Base-by-base conservation (phyloP, 2,329 filamentous ascomycete genomes). In the Helotiales sp. region DNA sequence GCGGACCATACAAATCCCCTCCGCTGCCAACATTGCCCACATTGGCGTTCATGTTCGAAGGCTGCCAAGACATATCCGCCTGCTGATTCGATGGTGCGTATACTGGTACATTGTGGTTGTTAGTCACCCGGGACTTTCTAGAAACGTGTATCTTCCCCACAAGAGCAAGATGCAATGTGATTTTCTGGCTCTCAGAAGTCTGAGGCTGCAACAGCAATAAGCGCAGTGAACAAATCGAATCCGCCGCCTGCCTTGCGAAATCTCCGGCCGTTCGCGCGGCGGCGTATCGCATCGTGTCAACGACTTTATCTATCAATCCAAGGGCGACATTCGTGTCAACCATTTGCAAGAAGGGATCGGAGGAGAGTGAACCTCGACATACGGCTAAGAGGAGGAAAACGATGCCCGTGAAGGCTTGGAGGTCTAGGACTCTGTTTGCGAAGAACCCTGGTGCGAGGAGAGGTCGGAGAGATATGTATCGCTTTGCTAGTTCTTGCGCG, bases 91-190 rank as follows among this genome's bases (percentile, higher is more conserved):
- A 15, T 22, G 17, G 26, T 34, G 40, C 7, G 24, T 47, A 49
- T 13, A 26, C 7, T 30, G 45, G 26, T 24, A 52, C 22, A 54
- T 45, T 54, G n/a, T n/a, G n/a, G n/a, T n/a, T n/a, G 26, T 32
- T 52, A 17, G 60, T 11, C n/a, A 24, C 15, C 26, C 49, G 34
- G 15, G 52, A 43, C 26, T 64, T 64, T 2, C 62, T 54, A 50
- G 62, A 64, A 40, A 64, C 62, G 28, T 64, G 62, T 32, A 64
- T 64, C 30, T 37, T 64, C 28, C 62, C 62, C 26, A 45, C 50
- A 22, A 64, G 62, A 28, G 40, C 62, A 37, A 64, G 62, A 59
- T 40, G 57, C 13, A 64, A 37, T 28, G 62, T 64, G 32, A 64
- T 64, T 15, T 59, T 64, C 45, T 57, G 54, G 17, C 37, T 34